Evolutionary conservation across 148 eudicot genomes (phyloP), one percentile per base, ranked within the genome.

Genomic region (Rhododendron vialii): DNA sequence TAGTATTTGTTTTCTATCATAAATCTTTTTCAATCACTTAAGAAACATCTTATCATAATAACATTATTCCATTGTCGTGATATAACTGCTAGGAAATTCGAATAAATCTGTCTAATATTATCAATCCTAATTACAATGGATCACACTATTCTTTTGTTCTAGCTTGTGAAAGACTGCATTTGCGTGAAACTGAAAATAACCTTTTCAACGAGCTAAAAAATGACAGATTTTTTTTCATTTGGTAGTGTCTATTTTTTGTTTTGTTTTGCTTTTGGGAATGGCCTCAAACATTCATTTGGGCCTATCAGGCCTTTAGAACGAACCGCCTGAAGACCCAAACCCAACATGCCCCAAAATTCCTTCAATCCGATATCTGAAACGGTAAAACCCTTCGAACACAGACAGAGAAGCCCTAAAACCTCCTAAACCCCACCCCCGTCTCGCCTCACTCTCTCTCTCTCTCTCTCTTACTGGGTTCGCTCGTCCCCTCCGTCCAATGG

Each of bases 401-500:
- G 18, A 63, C 9, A 2, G 33, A 48, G 48, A 82, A 86, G 82
- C 84, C 84, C 84, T 71, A 74, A 86, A 22, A 20, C 57, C 75
- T 35, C 13, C 84, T 86, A 86, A 86, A 86, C 53, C 88, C 87
- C 80, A 5, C 61, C 24, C 13, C 24, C 50, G 18, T 78, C 51
- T 26, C 51, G 33, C 20, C 47, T 48, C 59, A 9, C 9, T 47
- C 50, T 47, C 33, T 48, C 74, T 18, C 82, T 45, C 57, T 65
- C 55, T n/a, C 74, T 7, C 41, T 80, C 79, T 12, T 67, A 48
- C 14, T 18, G 67, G 14, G 35, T 18, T 55, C 82, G 3, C 9
- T 14, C 6, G 69, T 67, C 33, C 63, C 5, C 50, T 63, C 61
- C 24, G 41, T 36, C 36, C 67, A 90, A 94, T 96, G 98, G 98